Evolutionary conservation across 306 rosid species (phyloP).

Genomic region (Cicer judaicum): DNA sequence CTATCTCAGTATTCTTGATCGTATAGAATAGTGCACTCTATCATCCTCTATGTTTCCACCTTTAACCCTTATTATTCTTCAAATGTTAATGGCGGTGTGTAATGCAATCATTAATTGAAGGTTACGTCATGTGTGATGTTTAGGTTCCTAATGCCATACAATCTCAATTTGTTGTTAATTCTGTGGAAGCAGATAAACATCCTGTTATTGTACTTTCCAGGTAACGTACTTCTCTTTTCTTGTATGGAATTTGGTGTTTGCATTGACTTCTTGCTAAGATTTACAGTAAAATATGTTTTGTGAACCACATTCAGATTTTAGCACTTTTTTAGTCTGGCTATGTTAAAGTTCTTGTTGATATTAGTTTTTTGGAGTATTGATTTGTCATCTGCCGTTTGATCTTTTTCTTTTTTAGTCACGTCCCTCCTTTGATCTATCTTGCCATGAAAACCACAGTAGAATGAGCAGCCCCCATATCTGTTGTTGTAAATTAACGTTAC

Average conservation of each 20-base stretch:
- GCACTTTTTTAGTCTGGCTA: slow-evolving; percentile 6
- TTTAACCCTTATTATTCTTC: slow-evolving; percentile 25
- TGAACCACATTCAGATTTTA: slow-evolving; percentile 8
- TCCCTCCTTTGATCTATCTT: neutral
- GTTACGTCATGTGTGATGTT: slow-evolving; percentile 41
- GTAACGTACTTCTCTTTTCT: slow-evolving; percentile 51
- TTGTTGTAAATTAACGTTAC: neutral
- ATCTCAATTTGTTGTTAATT: slow-evolving; percentile 61
- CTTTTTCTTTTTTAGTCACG: neutral
- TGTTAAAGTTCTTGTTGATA: slow-evolving; percentile 12
- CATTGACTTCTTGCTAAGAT: slow-evolving; percentile 23
- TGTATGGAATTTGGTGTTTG: slow-evolving; percentile 15
- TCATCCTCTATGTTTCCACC: slow-evolving; percentile 5
- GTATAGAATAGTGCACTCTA: neutral
- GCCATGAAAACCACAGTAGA: slow-evolving; percentile 3
- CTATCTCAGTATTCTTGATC: slow-evolving; percentile 10
- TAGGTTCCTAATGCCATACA: slow-evolving; percentile 87
- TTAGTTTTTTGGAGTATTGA: neutral
- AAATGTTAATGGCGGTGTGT: slow-evolving; percentile 25
- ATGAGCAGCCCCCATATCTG: slow-evolving; percentile 7
- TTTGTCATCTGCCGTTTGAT: slow-evolving; percentile 1
- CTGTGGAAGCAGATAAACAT: slow-evolving; percentile 72
- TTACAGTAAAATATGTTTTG: neutral
- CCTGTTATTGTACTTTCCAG: slow-evolving; percentile 84
- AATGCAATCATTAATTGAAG: slow-evolving; percentile 43